Conservation (phyloP, 2,329 filamentous ascomycete species). For the Cercospora sp. region DNA sequence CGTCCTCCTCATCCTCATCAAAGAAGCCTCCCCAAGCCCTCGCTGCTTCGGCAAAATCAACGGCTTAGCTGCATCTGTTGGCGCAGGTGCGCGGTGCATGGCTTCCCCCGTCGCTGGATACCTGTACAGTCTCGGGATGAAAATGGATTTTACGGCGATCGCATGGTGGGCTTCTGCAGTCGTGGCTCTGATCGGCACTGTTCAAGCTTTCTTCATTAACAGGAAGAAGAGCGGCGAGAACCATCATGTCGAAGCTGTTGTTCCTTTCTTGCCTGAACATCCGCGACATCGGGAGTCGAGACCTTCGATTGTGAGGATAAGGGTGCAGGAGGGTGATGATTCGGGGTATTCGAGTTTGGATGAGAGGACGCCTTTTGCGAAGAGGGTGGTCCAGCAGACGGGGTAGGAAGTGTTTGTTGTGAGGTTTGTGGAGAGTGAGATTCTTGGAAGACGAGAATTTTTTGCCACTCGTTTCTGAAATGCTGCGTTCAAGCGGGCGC, state of each 20-base stretch:
- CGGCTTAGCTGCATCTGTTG: conserved; percentile 68
- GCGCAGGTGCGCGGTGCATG: conserved; percentile 69
- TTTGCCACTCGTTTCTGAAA: neutral
- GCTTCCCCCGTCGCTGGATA: conserved; percentile 68
- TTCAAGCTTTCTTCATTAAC: conserved; percentile 58
- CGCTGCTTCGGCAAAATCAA: conserved; percentile 69
- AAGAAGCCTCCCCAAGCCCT: conserved; percentile 66
- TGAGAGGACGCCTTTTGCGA: conserved; percentile 29
- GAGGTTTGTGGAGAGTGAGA: neutral
- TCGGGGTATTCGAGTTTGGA: conserved; percentile 29
- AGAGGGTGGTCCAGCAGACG: neutral
- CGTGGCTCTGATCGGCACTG: conserved; percentile 56
- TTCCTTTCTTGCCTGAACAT: conserved; percentile 33
- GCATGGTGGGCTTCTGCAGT: conserved; percentile 62
- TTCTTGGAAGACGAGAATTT: neutral
- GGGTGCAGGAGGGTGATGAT: conserved; percentile 22
- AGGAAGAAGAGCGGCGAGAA: conserved; percentile 42
- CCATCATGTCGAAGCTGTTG: conserved; percentile 31
- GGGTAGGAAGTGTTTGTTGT: neutral
- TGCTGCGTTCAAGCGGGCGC: neutral
- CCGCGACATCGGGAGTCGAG: conserved; percentile 18
- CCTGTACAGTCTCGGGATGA: conserved; percentile 63
- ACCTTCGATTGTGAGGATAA: conserved; percentile 32
- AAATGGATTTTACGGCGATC: conserved; percentile 59
- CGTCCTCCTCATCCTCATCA: conserved; percentile 68